Conservation (phyloP, 2,329 filamentous ascomycete genomes). For the Lachnellula suecica region DNA sequence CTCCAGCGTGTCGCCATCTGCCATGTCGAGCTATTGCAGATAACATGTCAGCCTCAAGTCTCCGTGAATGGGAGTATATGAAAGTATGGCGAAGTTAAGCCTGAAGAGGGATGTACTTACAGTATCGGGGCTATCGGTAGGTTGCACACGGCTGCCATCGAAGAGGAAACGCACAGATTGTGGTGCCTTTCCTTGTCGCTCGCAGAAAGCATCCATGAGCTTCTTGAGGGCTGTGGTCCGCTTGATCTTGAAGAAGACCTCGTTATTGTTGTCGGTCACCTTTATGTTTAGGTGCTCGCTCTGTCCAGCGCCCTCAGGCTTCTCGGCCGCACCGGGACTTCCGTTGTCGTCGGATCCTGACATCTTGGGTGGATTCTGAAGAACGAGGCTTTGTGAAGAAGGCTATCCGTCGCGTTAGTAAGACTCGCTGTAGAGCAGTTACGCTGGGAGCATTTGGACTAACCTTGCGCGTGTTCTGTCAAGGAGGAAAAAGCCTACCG, state of each 20-base stretch:
- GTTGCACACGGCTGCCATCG: conserved; percentile 89
- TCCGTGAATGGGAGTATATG: neutral
- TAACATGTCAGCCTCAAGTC: conserved; percentile 10
- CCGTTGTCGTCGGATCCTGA: conserved; percentile 44
- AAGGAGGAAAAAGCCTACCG: neutral
- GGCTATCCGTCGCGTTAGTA: conserved; percentile 17
- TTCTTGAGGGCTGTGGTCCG: conserved; percentile 93
- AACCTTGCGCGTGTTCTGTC: conserved; percentile 2
- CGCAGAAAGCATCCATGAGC: conserved; percentile 97
- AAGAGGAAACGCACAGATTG: conserved; percentile 91
- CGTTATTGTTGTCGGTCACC: conserved; percentile 98
- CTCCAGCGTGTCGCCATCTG: conserved; percentile 91
- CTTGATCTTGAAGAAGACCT: conserved; percentile 99
- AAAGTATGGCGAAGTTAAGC: neutral
- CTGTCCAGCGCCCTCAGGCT: conserved; percentile 32
- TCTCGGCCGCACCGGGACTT: conserved; percentile 39
- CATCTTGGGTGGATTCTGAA: conserved; percentile 22
- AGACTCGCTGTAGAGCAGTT: neutral
- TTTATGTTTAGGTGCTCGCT: conserved; percentile 97
- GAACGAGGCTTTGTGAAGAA: conserved; percentile 10
- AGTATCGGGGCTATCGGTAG: conserved; percentile 84
- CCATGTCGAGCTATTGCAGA: conserved; percentile 80
- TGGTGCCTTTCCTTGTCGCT: conserved; percentile 86
- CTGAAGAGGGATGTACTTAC: conserved; percentile 52
- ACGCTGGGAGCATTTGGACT: neutral